Evolutionary conservation across 768 basidiomycete species (phyloP).

Genomic region (Mrakia frigida): DNA sequence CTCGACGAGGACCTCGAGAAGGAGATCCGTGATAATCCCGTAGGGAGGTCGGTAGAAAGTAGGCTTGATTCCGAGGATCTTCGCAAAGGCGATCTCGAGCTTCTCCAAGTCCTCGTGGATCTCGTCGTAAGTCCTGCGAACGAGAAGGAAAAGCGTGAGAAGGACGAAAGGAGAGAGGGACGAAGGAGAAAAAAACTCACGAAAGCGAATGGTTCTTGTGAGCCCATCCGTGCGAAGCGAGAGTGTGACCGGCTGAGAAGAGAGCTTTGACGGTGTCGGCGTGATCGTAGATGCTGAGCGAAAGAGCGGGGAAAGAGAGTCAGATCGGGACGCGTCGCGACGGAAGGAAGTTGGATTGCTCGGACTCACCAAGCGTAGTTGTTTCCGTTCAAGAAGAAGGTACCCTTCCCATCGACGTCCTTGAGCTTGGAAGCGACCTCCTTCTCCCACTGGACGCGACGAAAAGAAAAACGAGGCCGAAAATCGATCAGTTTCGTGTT

Average conservation of each 20-base stretch:
- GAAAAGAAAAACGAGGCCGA: no score
- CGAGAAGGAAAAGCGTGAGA: neutral
- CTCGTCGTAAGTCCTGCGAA: neutral
- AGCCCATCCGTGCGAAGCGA: neutral
- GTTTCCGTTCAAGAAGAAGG: neutral
- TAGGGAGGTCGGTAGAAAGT: neutral
- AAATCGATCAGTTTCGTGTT: neutral
- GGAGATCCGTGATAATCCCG: neutral
- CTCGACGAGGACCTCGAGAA: neutral
- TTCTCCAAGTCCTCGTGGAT: neutral
- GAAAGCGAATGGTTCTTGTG: neutral
- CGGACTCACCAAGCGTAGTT: neutral
- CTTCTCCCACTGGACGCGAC: no score
- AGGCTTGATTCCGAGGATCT: neutral
- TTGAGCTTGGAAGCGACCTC: no score
- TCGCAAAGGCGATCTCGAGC: neutral
- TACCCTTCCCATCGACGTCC: no score
- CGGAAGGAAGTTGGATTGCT: no score
- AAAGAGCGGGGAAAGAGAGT: no score
- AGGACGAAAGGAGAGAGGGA: neutral
- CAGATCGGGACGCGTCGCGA: no score
- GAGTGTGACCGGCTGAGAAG: neutral
- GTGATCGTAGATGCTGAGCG: neutral
- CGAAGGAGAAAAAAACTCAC: neutral
- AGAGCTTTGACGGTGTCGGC: neutral